Base-by-base conservation (phyloP, 2,329 filamentous ascomycete species). In the Arachnopeziza araneosa region DNA sequence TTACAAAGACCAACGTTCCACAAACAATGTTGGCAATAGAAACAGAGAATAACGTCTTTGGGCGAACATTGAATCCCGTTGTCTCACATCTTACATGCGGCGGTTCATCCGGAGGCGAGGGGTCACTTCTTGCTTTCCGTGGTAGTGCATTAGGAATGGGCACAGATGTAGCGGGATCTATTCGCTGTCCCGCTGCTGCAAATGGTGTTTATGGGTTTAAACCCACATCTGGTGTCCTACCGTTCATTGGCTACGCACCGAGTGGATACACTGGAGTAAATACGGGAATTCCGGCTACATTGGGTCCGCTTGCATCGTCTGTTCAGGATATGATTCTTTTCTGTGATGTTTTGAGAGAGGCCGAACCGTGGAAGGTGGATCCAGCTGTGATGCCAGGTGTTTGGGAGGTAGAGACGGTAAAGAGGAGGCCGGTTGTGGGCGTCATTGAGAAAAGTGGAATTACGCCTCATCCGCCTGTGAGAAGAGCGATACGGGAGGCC, bases 1-100 rank as follows among this genome's bases (percentile, higher is more conserved):
- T 95, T 71, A 90, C 91, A 66, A 96, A 96, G 79, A 96, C 92
- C 0, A 93, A 93, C 91, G 92, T n/a, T 88, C 93, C 60, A 44
- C 60, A 61, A 62, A 95, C 91, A 0, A 82, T 64, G 62, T 44
- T 66, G 22, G 60, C 58, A 1, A 55, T 54, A 52, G 60, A 61
- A 24, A 49, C 60, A n/a, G 60, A 61, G 21, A 61, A 61, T 32
- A 61, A 61, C 32, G 52, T 61, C 2, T 61, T 61, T 32, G 60
- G 60, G 17, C 60, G 51, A 26, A 58, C 60, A 22, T 56, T 54
- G 22, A 61, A 61, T 21, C 56, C 56, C 44, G 90, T 96, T 73
- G 91, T 90, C 70, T 74, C 77, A 19, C 83, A 82, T 30, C 96
- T 93, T 76, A 91, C 89, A 0, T 90, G 91, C 0, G 92, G 92